These are phyloP conservation scores for Begonia masoniana DNA, from an alignment of 306 rosid genomes.

Conservation along the genomic window DNA sequence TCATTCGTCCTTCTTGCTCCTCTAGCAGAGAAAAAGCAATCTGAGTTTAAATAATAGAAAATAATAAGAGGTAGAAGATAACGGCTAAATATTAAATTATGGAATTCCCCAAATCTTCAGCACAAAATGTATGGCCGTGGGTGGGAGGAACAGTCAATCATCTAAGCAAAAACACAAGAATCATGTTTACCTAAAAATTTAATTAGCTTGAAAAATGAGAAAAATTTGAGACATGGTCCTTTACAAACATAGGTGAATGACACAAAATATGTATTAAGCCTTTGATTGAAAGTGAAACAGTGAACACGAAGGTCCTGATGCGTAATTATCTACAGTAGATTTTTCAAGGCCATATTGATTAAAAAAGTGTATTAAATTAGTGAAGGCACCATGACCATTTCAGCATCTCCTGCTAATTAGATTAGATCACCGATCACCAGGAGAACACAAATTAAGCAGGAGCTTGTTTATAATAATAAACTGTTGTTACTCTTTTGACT, in stretches of 20 bases:
- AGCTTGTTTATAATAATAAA: background rate
- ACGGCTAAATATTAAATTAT: background rate
- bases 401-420: background rate
- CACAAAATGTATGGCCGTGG: background rate
- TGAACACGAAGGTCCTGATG: too few species aligned
- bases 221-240: background rate
- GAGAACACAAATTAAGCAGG: background rate
- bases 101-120: background rate
- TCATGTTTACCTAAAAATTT: background rate
- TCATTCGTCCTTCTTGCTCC: conserved; percentile 86
- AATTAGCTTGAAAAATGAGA: background rate
- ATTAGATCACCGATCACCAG: background rate
- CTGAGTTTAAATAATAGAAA: conserved; percentile 23
- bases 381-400: background rate
- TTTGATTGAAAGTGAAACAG: too few species aligned
- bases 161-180: background rate
- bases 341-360: too few species aligned
- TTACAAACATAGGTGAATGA: too few species aligned
- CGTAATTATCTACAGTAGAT: too few species aligned
- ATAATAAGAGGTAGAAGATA: conserved; percentile 5
- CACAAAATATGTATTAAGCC: too few species aligned
- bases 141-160: background rate
- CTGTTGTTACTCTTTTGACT: background rate
- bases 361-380: too few species aligned
- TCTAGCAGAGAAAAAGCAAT: conserved; percentile 83